Conservation (phyloP, 768 basidiomycete species). For the Podaxis mareebaensis region DNA sequence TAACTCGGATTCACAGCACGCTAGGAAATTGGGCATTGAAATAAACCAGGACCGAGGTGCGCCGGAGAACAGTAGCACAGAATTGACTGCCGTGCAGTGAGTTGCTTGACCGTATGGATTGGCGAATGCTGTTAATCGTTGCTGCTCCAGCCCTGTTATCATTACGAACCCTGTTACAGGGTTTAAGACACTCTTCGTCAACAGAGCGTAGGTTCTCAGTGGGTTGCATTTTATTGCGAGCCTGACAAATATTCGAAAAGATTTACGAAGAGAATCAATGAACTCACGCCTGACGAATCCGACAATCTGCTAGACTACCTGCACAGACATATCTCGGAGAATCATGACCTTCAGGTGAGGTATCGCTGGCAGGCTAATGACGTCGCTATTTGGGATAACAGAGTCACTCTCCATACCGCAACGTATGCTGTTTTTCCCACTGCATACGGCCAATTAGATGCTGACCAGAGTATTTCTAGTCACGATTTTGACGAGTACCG, state of each 20-base stretch:
- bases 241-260: background rate
- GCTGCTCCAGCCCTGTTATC: slow-evolving; percentile 43
- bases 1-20: background rate
- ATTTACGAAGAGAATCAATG: slow-evolving; percentile 50
- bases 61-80: slow-evolving; percentile 50
- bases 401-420: slow-evolving; percentile 49
- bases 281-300: slow-evolving; percentile 56
- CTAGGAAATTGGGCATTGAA: slow-evolving; percentile 14
- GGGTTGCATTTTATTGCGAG: background rate
- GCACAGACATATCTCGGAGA: slow-evolving; percentile 49
- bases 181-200: slow-evolving; percentile 57
- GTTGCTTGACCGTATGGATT: slow-evolving; percentile 15
- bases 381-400: slow-evolving; percentile 65
- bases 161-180: slow-evolving; percentile 64
- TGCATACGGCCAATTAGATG: background rate
- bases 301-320: slow-evolving; percentile 51
- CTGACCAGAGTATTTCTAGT: slow-evolving; percentile 20
- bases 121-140: background rate
- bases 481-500: slow-evolving; percentile 36
- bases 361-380: slow-evolving; percentile 53
- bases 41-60: slow-evolving; percentile 43
- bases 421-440: slow-evolving; percentile 29
- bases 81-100: slow-evolving; percentile 52
- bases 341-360: slow-evolving; percentile 59
- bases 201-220: slow-evolving; percentile 36